A percentile compares a stretch with the other conserved stretches of the same genome.
phyloP scores from a whole-genome alignment of 2,329 filamentous ascomycete species.

The Pseudocercospora vitis region DNA sequence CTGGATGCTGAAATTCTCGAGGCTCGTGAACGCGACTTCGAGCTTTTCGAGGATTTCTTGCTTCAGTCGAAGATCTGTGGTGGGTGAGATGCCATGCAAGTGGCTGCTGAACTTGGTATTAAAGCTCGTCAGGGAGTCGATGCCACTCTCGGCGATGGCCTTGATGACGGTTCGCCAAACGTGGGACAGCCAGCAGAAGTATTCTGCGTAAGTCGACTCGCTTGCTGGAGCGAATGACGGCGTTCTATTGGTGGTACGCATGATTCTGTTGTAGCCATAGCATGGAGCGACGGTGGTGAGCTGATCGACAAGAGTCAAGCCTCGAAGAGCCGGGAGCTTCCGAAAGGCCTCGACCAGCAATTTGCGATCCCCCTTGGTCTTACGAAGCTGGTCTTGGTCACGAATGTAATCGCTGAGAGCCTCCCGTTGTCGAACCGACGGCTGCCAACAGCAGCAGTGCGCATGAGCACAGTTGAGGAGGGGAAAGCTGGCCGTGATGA shows the following conservation, averaged over 20 bases:
- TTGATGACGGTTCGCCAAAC: slow-evolving; percentile 23
- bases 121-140: slow-evolving; percentile 19
- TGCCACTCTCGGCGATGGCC: slow-evolving; percentile 25
- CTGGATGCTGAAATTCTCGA: slow-evolving; percentile 21
- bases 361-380: slow-evolving; percentile 21
- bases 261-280: slow-evolving; percentile 25
- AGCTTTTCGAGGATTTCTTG: slow-evolving; percentile 12
- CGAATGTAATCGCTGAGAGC: slow-evolving; percentile 29
- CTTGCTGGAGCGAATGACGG: slow-evolving; percentile 12
- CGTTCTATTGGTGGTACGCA: slow-evolving; percentile 21
- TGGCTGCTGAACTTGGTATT: slow-evolving; percentile 15
- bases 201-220: slow-evolving; percentile 7
- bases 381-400: slow-evolving; percentile 30
- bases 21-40: slow-evolving; percentile 15
- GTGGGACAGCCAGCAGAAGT: slow-evolving; percentile 23
- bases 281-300: slow-evolving; percentile 1
- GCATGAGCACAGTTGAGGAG: slow-evolving; percentile 23
- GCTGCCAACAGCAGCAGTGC: slow-evolving; percentile 24
- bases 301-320: slow-evolving; percentile 20
- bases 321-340: slow-evolving; percentile 21
- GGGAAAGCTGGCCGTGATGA: slow-evolving; percentile 28
- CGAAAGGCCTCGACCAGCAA: slow-evolving; percentile 30
- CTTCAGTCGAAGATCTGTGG: slow-evolving; percentile 22
- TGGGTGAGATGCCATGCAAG: slow-evolving; percentile 16
- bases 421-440: slow-evolving; percentile 28